phyloP scores from a whole-genome alignment of 23 red algal genomes.

The Gracilaria vermiculophylla region DNA sequence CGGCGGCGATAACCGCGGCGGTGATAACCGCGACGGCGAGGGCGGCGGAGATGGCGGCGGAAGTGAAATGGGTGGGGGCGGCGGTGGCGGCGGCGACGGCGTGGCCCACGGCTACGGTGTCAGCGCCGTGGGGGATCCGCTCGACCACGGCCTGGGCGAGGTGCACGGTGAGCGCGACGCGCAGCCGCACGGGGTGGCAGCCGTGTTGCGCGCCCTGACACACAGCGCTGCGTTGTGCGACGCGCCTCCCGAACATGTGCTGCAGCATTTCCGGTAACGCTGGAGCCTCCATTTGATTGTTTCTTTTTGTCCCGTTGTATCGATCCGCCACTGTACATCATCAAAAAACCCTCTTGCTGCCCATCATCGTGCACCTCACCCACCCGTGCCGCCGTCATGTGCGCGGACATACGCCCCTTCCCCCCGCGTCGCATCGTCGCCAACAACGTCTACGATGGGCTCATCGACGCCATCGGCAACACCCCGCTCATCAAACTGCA shows the following conservation, averaged over 20 bases:
- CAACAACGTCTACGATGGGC: constrained; percentile 75
- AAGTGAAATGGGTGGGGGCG: too few species aligned
- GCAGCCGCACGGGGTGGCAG: too few species aligned
- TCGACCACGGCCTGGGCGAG: too few species aligned
- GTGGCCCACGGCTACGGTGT: too few species aligned
- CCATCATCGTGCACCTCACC: too few species aligned
- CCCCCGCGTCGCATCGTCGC: constrained; percentile 26
- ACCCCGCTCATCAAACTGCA: constrained; percentile 80
- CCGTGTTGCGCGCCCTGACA: neutral
- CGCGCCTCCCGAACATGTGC: neutral
- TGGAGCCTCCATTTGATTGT: neutral
- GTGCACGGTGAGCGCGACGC: too few species aligned
- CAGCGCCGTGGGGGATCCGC: too few species aligned
- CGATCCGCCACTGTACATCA: neutral
- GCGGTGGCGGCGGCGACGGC: too few species aligned
- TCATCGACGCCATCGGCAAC: constrained; percentile 81
- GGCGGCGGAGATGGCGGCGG: too few species aligned
- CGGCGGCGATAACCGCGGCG: too few species aligned
- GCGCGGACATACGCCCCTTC: neutral
- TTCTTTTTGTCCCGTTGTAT: neutral
- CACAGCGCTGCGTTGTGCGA: neutral
- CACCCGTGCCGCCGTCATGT: neutral
- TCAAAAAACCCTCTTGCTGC: too few species aligned
- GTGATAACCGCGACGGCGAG: too few species aligned
- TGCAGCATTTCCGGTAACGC: neutral